Base-by-base conservation (phyloP, 83 land plant genomes). In the Thuja plicata region DNA sequence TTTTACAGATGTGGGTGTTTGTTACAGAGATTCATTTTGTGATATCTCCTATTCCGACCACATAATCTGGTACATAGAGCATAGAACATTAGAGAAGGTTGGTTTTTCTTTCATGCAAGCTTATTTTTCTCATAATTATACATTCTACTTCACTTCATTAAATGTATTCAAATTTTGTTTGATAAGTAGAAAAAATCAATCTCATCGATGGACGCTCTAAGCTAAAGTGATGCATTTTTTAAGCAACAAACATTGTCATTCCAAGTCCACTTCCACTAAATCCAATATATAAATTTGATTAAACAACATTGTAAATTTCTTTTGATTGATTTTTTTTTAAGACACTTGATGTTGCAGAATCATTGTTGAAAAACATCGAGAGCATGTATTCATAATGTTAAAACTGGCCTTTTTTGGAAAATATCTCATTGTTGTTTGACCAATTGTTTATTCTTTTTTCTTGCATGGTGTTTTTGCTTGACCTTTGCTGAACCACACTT, bases 211-310 rank as follows among this genome's bases (percentile, higher is more conserved):
- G 40, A 38, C 2, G 40, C 40, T 38, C 40, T 38, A 38, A 38
- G 0, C 40, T 38, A 38, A 45, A 45, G 3, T 1, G 46, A 45
- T 5, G 46, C 89, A 43, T 87, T 40, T 81, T 73, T 43, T 85
- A 88, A 34, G 76, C 89, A 30, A 60, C 85, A 52, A 77, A 77
- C 6, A 89, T 40, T 21, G 88, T 50, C 41, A 89, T 70, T 34
- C 89, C 90, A 60, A 89, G 89, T 24, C 90, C 90, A 76, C 85
- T 79, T 57, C 90, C 90, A 24, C 74, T 89, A 79, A 89, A 52
- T 66, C 87, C 77, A 27, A 89, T 85, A 89, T 85, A 35, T 54
- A 62, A 24, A 89, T 10, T 24, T 76, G 50, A 89, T 87, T 87
- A 89, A 88, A 8, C 52, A 89, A 50, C 35, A 41, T 54, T 24